Percentiles rank a stretch among this genome's conserved stretches.
These are phyloP conservation scores for Psilocybe tampanensis DNA, from an alignment of 768 basidiomycete species.

Conservation along the genomic window DNA sequence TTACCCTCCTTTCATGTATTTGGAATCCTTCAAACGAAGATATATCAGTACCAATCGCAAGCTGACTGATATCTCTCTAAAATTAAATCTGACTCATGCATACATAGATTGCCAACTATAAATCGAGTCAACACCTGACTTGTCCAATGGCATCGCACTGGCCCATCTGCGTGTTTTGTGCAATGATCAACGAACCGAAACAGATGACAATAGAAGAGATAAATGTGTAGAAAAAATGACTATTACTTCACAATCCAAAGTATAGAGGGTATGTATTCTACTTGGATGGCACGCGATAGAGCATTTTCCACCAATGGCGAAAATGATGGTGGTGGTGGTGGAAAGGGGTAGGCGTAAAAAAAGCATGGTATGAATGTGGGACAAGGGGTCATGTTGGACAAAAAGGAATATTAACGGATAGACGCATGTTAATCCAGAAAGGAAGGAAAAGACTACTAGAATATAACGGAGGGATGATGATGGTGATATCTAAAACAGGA, in stretches of 20 bases:
- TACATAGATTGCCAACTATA: background rate
- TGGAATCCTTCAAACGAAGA: background rate
- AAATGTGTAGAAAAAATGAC: slow-evolving; percentile 5
- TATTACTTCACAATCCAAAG: slow-evolving; percentile 18
- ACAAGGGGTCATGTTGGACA: background rate
- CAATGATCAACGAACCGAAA: background rate
- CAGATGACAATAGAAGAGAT: slow-evolving; percentile 4
- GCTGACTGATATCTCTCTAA: background rate
- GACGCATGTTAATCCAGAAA: background rate
- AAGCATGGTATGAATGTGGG: slow-evolving; percentile 4
- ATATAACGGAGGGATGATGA: background rate
- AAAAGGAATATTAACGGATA: background rate
- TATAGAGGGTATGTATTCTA: slow-evolving; percentile 26
- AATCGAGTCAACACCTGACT: too few species aligned
- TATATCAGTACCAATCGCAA: background rate
- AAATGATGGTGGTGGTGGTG: background rate
- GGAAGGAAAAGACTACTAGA: slow-evolving; percentile 1
- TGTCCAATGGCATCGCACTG: too few species aligned
- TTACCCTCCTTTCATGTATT: background rate
- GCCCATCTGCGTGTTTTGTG: background rate
- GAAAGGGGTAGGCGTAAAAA: background rate
- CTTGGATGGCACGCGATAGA: slow-evolving; percentile 16
- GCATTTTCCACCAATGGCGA: background rate
- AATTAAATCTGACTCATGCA: background rate
- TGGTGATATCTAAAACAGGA: background rate